Percentiles rank a stretch among this genome's conserved stretches.
These are phyloP conservation scores for Plasmopara muralis DNA, from an alignment of 352 stramenopile species.

Conservation along the genomic window DNA sequence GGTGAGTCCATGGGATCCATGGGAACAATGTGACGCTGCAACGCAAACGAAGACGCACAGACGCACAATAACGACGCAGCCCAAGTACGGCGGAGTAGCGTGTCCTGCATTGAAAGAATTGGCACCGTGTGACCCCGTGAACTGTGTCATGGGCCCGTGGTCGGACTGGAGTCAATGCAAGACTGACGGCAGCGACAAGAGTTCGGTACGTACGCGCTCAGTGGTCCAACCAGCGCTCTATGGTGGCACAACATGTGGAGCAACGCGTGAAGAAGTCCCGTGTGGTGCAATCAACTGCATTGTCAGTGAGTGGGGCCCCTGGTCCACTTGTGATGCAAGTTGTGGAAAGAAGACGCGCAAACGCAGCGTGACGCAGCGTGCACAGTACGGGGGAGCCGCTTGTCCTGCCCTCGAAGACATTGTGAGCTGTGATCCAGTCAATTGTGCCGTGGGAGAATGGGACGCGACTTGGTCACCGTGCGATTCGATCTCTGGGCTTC, in stretches of 20 bases:
- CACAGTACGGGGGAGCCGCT: constrained; percentile 24
- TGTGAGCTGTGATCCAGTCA: constrained; percentile 30
- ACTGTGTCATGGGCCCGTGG: constrained; percentile 37
- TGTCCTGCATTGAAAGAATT: constrained; percentile 27
- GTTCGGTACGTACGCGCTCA: constrained; percentile 25
- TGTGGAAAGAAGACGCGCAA: constrained; percentile 38
- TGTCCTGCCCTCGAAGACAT: constrained; percentile 35
- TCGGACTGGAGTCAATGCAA: constrained; percentile 30
- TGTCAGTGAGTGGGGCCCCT: constrained; percentile 36
- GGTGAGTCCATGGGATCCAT: constrained; percentile 26
- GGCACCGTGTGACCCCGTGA: constrained; percentile 33
- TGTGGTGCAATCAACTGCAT: constrained; percentile 45
- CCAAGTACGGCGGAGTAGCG: constrained; percentile 31
- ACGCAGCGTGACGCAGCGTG: constrained; percentile 24
- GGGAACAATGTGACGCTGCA: constrained; percentile 26
- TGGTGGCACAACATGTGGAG: constrained; percentile 25
- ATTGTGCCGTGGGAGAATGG: constrained; percentile 40
- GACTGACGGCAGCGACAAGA: constrained; percentile 14
- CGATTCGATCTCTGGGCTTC: constrained; percentile 24
- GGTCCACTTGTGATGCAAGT: constrained; percentile 32
- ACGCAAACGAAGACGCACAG: constrained; percentile 36
- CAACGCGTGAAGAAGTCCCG: constrained; percentile 27
- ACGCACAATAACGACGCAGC: constrained; percentile 14
- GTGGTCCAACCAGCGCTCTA: constrained; percentile 30
- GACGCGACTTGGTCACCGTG: constrained; percentile 26